phyloP scores from a whole-genome alignment of 2,329 filamentous ascomycete species.

The Tolypocladium tundrense region DNA sequence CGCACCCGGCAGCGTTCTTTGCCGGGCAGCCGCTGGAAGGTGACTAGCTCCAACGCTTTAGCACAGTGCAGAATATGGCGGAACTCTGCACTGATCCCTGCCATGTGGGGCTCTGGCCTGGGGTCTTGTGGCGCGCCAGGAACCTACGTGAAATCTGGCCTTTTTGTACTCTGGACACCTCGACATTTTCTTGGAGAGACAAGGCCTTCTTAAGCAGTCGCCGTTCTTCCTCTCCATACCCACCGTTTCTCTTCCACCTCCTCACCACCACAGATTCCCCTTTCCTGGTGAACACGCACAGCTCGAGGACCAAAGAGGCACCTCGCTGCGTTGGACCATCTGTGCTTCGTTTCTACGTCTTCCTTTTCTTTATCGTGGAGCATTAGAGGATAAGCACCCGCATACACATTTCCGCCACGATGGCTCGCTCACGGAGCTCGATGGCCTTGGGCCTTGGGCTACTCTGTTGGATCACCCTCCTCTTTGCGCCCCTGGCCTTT shows the following conservation, averaged over 20 bases:
- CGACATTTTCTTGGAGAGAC: conserved; percentile 21
- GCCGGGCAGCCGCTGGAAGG: not conserved
- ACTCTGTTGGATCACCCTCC: conserved; percentile 81
- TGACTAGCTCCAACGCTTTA: not conserved
- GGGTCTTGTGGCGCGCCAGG: conserved; percentile 1
- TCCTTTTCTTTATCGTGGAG: conserved; percentile 8
- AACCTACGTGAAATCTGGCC: conserved; percentile 36
- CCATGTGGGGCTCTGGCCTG: conserved; percentile 14
- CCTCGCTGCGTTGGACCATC: conserved; percentile 16
- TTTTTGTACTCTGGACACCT: conserved; percentile 38
- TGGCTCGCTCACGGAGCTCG: conserved; percentile 53
- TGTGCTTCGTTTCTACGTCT: conserved; percentile 13
- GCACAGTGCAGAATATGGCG: conserved; percentile 8
- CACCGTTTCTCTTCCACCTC: conserved; percentile 14
- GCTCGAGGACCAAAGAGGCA: conserved; percentile 15
- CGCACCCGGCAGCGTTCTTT: not conserved
- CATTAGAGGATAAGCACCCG: conserved; percentile 8
- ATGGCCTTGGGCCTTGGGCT: conserved; percentile 76
- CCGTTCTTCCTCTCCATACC: conserved; percentile 17
- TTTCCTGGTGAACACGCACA: conserved; percentile 17
- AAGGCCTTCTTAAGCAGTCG: conserved; percentile 25
- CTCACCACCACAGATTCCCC: conserved; percentile 14
- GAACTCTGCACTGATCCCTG: conserved; percentile 7
- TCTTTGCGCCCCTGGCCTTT: conserved; percentile 81
- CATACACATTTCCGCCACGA: conserved; percentile 19